Conservation (phyloP, 768 basidiomycete genomes). For the Pleurotus ostreatus region DNA sequence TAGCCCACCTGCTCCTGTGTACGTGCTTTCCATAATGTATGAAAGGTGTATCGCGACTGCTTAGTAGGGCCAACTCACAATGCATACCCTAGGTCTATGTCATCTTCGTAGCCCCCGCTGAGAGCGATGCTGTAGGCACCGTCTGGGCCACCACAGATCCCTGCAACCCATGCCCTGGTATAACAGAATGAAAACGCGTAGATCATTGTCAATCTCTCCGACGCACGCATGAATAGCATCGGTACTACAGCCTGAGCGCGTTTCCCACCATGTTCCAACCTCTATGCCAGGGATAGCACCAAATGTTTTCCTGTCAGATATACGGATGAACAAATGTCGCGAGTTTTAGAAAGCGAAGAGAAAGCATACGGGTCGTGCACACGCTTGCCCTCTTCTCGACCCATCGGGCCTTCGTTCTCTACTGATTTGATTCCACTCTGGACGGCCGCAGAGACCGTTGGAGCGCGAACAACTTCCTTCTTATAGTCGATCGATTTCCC, state of each 20-base stretch:
- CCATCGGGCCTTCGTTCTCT: slow-evolving; percentile 31
- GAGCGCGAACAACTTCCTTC: slow-evolving; percentile 31
- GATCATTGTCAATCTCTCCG: background rate
- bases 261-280: slow-evolving; percentile 84
- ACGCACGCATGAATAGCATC: slow-evolving; percentile 86
- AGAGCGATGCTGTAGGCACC: slow-evolving; percentile 86
- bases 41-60: background rate
- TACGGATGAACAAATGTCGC: background rate
- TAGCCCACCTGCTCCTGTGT: slow-evolving; percentile 68
- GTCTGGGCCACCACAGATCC: slow-evolving; percentile 60
- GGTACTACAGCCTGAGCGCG: slow-evolving; percentile 61
- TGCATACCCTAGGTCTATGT: slow-evolving; percentile 75
- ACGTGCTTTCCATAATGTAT: slow-evolving; percentile 47
- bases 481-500: slow-evolving; percentile 57
- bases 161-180: slow-evolving; percentile 75
- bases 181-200: background rate
- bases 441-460: slow-evolving; percentile 32
- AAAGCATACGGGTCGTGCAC: slow-evolving; percentile 49
- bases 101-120: slow-evolving; percentile 87
- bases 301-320: slow-evolving; percentile 57
- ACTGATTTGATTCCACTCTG: slow-evolving; percentile 30
- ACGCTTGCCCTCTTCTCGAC: slow-evolving; percentile 31
- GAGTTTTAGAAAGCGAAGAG: background rate
- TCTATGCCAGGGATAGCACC: slow-evolving; percentile 77
- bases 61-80: slow-evolving; percentile 48